These are phyloP conservation scores for Pinus tabuliformis DNA, from an alignment of 75 land plant genomes.

Conservation along the genomic window DNA sequence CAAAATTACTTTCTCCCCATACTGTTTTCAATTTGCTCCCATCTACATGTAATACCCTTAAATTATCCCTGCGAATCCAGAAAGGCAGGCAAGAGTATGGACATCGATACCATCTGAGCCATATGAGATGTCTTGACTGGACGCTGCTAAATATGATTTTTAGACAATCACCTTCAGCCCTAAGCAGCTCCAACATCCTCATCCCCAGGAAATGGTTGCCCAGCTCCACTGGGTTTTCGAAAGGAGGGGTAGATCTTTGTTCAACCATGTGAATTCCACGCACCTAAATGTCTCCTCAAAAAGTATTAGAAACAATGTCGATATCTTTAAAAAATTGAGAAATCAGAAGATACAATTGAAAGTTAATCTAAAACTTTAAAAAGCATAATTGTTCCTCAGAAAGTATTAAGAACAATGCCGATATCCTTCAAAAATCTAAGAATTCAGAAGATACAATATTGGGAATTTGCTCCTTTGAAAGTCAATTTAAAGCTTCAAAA, in stretches of 20 bases:
- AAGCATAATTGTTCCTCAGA: too few species aligned
- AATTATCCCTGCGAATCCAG: neutral
- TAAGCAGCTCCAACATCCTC: neutral
- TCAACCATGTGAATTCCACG: neutral
- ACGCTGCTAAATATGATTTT: neutral
- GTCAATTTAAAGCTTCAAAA: neutral
- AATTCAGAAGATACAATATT: neutral
- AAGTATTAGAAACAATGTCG: neutral
- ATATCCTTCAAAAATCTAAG: too few species aligned
- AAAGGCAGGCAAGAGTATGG: neutral
- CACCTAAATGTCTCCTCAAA: neutral
- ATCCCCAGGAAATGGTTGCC: too few species aligned
- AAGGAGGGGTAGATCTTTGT: neutral
- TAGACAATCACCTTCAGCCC: neutral
- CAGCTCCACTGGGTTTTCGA: neutral
- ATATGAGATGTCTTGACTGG: neutral
- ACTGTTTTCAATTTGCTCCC: neutral
- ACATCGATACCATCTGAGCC: neutral
- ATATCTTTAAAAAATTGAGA: too few species aligned
- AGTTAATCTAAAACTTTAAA: neutral
- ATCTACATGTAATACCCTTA: neutral
- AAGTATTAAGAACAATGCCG: neutral
- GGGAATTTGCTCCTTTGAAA: neutral
- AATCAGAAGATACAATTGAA: neutral
- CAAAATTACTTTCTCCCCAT: neutral